Evolutionary conservation across 2,329 filamentous ascomycete species (phyloP).

Genomic region (Apiospora kogelbergensis): DNA sequence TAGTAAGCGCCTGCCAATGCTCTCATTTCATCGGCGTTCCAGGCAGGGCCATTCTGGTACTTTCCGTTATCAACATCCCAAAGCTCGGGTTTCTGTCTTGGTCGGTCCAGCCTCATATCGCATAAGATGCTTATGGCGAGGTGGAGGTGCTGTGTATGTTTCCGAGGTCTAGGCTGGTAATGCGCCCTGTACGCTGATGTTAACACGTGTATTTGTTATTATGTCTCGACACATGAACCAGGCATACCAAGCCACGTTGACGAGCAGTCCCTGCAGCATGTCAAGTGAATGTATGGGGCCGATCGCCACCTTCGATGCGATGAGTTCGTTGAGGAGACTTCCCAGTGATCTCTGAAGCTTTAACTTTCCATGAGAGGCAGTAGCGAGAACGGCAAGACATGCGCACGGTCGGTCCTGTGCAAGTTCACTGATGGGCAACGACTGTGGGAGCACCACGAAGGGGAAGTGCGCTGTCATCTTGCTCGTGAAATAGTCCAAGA

Average conservation of each 20-base stretch:
- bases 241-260: background rate
- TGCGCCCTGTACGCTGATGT: background rate
- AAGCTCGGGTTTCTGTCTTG: background rate
- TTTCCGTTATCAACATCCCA: background rate
- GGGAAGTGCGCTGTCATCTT: background rate
- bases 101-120: background rate
- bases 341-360: background rate
- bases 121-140: background rate
- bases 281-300: background rate
- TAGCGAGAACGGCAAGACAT: background rate
- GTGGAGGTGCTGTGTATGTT: background rate
- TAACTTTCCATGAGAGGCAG: background rate
- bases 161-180: background rate
- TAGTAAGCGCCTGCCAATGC: background rate
- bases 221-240: background rate
- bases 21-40: background rate
- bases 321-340: background rate
- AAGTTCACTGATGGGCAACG: background rate
- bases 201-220: no score
- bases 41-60: background rate
- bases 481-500: background rate
- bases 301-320: background rate
- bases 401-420: background rate
- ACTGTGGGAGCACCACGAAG: background rate
- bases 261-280: background rate